These are phyloP conservation scores for Canavalia ensiformis DNA, from an alignment of 306 rosid genomes.

Conservation along the genomic window DNA sequence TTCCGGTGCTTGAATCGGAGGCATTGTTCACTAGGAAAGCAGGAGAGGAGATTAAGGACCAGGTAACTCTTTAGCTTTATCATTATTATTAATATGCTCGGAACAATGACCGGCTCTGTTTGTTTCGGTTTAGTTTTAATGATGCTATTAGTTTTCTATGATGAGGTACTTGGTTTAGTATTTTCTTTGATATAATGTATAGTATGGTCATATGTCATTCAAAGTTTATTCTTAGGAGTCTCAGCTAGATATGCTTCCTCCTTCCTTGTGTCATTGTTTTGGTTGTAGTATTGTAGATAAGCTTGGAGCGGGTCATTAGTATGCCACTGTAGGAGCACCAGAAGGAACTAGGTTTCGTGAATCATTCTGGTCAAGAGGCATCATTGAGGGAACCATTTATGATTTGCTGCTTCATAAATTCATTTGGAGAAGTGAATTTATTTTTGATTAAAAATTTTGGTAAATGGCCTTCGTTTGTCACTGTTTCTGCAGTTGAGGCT, in stretches of 20 bases:
- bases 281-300: conserved; percentile 21
- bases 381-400: background rate
- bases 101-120: background rate
- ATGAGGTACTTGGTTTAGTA: conserved; percentile 30
- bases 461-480: conserved; percentile 26
- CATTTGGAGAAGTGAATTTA: conserved; percentile 7
- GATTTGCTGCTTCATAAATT: background rate
- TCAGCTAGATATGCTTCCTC: background rate
- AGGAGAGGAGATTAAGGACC: conserved; percentile 96
- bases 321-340: background rate
- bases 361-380: conserved; percentile 19
- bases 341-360: conserved; percentile 29
- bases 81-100: conserved; percentile 10
- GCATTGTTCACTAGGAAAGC: conserved; percentile 90
- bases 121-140: conserved; percentile 29
- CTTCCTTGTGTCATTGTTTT: background rate
- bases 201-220: conserved; percentile 14
- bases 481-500: conserved; percentile 33
- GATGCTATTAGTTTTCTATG: conserved; percentile 22
- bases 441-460: conserved; percentile 34
- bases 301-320: background rate
- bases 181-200: background rate
- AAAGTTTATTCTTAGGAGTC: background rate
- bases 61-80: conserved; percentile 59
- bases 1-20: conserved; percentile 93